Percentiles rank a stretch among this genome's conserved stretches.
These are phyloP conservation scores for Sclerotinia sclerotiorum DNA, from an alignment of 2,329 filamentous ascomycete genomes.

Conservation along the genomic window DNA sequence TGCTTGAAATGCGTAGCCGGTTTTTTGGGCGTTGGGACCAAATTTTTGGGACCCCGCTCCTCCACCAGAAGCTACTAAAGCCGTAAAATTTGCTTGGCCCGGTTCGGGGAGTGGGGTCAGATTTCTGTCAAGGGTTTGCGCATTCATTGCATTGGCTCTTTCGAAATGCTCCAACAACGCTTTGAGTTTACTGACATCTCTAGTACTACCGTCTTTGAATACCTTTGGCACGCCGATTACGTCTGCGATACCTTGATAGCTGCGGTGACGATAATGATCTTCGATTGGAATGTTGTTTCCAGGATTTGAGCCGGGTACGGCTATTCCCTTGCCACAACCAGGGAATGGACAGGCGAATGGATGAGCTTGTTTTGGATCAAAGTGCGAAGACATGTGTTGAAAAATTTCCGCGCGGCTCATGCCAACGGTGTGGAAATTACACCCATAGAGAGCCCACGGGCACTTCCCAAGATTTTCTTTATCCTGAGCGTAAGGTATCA, in stretches of 20 bases:
- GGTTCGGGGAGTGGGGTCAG: neutral
- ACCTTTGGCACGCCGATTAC: neutral
- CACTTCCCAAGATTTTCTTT: neutral
- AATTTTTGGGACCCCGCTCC: neutral
- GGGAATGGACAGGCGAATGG: constrained; percentile 10
- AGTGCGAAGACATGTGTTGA: neutral
- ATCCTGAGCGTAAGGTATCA: constrained; percentile 5
- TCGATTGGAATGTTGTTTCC: neutral
- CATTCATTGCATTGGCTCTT: constrained; percentile 8
- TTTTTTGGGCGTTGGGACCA: neutral
- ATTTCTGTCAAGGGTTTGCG: neutral
- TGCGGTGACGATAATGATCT: constrained; percentile 17
- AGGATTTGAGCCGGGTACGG: neutral
- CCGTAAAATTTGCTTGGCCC: neutral
- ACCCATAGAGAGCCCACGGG: neutral
- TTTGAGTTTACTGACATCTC: constrained; percentile 3
- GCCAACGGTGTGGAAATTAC: neutral
- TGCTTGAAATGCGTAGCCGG: neutral
- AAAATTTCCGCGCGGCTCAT: neutral
- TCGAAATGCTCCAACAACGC: neutral
- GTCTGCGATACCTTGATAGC: neutral
- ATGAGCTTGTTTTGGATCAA: neutral
- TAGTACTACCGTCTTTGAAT: neutral
- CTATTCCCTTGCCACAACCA: neutral
- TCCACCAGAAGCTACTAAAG: neutral